These are phyloP conservation scores for Aureobasidium musti DNA, from an alignment of 2,329 filamentous ascomycete genomes.

Conservation along the genomic window DNA sequence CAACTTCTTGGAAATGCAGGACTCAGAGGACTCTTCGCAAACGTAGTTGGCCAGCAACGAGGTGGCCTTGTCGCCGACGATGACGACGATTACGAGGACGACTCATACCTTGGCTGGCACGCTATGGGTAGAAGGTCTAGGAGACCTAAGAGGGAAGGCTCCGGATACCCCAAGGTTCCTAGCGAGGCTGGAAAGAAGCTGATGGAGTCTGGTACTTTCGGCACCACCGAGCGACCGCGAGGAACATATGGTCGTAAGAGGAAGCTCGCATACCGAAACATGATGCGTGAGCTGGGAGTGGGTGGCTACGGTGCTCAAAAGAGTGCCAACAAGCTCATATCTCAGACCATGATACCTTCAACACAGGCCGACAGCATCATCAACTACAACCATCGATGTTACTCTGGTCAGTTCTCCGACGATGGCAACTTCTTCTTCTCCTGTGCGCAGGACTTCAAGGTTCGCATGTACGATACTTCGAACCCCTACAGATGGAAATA, in stretches of 20 bases:
- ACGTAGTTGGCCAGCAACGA: slow-evolving; percentile 36
- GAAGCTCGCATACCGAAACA: slow-evolving; percentile 66
- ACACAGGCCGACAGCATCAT: slow-evolving; percentile 81
- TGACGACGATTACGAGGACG: slow-evolving; percentile 47
- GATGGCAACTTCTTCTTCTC: slow-evolving; percentile 98
- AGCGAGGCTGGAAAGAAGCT: slow-evolving; percentile 73
- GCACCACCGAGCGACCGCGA: slow-evolving; percentile 58
- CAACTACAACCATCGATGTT: slow-evolving; percentile 81
- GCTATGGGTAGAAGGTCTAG: slow-evolving; percentile 49
- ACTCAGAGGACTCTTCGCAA: slow-evolving; percentile 55
- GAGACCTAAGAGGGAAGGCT: slow-evolving; percentile 46
- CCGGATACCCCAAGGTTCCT: slow-evolving; percentile 78
- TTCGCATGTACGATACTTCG: slow-evolving; percentile 96
- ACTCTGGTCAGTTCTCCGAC: slow-evolving; percentile 94
- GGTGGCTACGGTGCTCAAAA: slow-evolving; percentile 60
- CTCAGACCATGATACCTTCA: slow-evolving; percentile 72
- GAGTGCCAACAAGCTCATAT: slow-evolving; percentile 65
- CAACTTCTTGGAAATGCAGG: slow-evolving; percentile 57
- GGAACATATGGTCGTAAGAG: slow-evolving; percentile 55
- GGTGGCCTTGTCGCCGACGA: slow-evolving; percentile 37
- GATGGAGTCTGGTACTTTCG: slow-evolving; percentile 82
- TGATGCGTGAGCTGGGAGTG: slow-evolving; percentile 81
- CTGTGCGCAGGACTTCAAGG: slow-evolving; percentile 87
- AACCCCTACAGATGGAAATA: slow-evolving; percentile 95
- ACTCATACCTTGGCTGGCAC: slow-evolving; percentile 44